Evolutionary conservation across 225 moss, liverwort and hornwort genomes (phyloP).

Genomic region (Pseudisothecium myosuroides): DNA sequence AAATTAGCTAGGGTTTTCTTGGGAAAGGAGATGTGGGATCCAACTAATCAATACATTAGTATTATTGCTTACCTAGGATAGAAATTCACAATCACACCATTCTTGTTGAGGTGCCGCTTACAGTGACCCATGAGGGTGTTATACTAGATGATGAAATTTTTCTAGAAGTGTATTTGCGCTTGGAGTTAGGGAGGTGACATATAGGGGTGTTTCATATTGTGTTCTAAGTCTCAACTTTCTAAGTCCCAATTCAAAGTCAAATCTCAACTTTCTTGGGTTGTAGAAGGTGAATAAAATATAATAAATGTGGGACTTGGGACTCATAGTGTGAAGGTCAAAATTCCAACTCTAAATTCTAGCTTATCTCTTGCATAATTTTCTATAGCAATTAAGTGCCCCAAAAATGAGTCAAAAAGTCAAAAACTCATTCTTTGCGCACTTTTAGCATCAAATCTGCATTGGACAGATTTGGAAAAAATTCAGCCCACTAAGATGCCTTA

Average conservation of each 20-base stretch:
- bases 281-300: too few species aligned
- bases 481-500: not conserved
- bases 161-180: not conserved
- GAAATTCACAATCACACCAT: too few species aligned
- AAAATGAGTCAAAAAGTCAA: not conserved
- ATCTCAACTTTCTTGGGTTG: not conserved
- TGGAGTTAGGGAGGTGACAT: too few species aligned
- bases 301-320: not conserved
- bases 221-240: too few species aligned
- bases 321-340: not conserved
- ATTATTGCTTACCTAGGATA: too few species aligned
- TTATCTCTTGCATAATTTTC: not conserved
- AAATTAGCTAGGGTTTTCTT: too few species aligned
- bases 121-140: not conserved
- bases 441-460: not conserved
- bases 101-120: too few species aligned
- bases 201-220: not conserved
- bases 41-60: too few species aligned
- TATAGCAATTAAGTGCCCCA: fast-evolving
- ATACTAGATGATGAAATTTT: not conserved
- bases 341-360: fast-evolving
- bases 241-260: fast-evolving
- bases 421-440: fast-evolving
- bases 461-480: not conserved
- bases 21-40: too few species aligned